Evolutionary conservation across 371 early-diverging fungal species (phyloP).

Genomic region (Apophysomyces sp.): DNA sequence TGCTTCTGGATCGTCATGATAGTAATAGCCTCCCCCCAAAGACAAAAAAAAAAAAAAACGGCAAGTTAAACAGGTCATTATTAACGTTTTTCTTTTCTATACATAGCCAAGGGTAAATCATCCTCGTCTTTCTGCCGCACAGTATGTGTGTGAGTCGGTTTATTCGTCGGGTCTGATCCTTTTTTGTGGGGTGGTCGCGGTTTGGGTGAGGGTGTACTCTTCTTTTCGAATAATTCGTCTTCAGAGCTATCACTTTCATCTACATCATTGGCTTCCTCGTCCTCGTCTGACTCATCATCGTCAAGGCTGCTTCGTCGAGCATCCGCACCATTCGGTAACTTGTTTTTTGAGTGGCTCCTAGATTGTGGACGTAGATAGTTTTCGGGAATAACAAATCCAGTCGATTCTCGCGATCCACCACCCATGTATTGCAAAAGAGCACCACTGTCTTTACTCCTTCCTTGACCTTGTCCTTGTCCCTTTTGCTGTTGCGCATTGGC

Average conservation of each 20-base stretch:
- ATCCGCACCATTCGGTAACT: neutral
- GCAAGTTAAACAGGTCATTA: neutral
- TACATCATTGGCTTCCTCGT: constrained; percentile 10
- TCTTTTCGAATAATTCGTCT: neutral
- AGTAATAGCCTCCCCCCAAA: neutral
- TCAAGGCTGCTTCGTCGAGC: constrained; percentile 7
- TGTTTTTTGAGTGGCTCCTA: neutral
- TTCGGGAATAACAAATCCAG: constrained; percentile 46
- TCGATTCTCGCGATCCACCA: constrained; percentile 19
- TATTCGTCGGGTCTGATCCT: neutral
- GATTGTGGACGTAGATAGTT: constrained; percentile 31
- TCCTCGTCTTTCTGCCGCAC: constrained; percentile 6
- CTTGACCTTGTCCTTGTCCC: neutral
- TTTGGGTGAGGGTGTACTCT: neutral
- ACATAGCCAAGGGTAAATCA: constrained; percentile 22
- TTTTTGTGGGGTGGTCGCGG: neutral
- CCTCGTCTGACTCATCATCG: constrained; percentile 19
- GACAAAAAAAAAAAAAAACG: neutral
- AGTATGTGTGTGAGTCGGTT: neutral
- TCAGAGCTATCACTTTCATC: constrained; percentile 8
- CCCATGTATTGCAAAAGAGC: constrained; percentile 6
- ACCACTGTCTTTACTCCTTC: neutral
- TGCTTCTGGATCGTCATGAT: neutral
- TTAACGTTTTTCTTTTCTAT: constrained; percentile 12
- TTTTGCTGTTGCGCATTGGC: neutral